Evolutionary conservation across 2,329 filamentous ascomycete species (phyloP), one percentile per base, ranked within the genome.

Genomic region (Colletotrichum aenigma): DNA sequence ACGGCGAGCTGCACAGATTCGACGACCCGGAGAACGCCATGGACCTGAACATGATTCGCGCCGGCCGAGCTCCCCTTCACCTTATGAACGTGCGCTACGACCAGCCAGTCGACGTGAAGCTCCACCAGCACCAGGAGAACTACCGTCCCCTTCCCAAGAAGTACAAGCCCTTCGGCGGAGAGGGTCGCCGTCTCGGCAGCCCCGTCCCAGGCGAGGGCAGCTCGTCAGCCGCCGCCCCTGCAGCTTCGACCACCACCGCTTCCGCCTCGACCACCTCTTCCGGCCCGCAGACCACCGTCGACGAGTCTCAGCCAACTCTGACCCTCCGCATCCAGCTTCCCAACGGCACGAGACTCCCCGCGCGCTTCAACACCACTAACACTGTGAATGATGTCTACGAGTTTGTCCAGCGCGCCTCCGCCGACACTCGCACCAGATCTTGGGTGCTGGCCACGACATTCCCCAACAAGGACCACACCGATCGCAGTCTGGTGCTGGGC

Each of bases 391-490:
- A 96, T 78, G 89, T 97, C 10, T 96, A 97, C 83, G 87, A 88
- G 10, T 96, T 96, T 80, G 91, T 96, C 76, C 87, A 91, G 74
- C 88, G 89, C n/a, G 90, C 94, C 0, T 93, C 90, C 30, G 83
- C 92, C 0, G 89, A 88, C 8, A 89, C 90, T 66, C 86, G 86
- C 34, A 81, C 84, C 52, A 89, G 94, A n/a, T 80, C 88, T 6
- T 97, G 94, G 88, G 93, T 95, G 4, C 87, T 97, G 58, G 94
- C 93, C 78, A 97, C 95, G 0, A 96, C 94, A 0, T 97, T 97
- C 84, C 95, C 95, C 6, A 95, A 92, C 81, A 96, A 95, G 85
- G 94, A 96, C 70, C 90, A 96, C 77, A 92, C 89, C 3, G 94
- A 97, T 80, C 93, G 93, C 83, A 84, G 82, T 10, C 80, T 90